Base-by-base conservation (phyloP, 2,329 filamentous ascomycete species). In the Cladophialophora bantiana region DNA sequence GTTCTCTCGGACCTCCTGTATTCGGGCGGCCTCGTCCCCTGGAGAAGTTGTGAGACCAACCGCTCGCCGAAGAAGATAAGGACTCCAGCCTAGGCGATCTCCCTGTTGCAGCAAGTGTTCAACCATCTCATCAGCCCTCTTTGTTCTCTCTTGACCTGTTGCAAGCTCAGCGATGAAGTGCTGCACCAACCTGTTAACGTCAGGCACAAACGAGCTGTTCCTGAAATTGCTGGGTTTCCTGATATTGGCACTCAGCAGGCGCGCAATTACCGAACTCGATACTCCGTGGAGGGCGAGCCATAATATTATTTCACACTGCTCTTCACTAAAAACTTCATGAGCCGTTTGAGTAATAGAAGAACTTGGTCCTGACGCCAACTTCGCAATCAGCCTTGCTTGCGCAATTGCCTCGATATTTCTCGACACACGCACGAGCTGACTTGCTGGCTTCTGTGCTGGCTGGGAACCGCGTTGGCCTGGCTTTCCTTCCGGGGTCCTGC, bases 281-380 rank as follows among this genome's bases (percentile, higher is more conserved):
- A 66, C 32, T 34, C 59, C 56, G 26, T 64, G 67, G 6, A 66
- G 50, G 12, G 67, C 67, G 9, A 68, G 59, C 55, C 60, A 68
- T 18, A 68, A 57, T 13, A 66, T 56, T 31, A 52, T 62, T 35
- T 62, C 55, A 36, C 62, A 40, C 12, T 62, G 57, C 13, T 65
- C 32, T 18, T 52, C 54, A 9, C n/a, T 40, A 9, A 67, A 55
- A 7, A 67, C 40, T 10, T 60, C 34, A 31, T 26, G 60, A 31
- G n/a, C 50, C 18, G 48, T 55, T 18, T 42, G 42, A 26, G 35
- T 45, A 10, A 36, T 45, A 2, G 7, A 4, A n/a, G 18, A 34
- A 13, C 18, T 31, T 18, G 57, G 10, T 9, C 36, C 53, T 13
- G 45, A 50, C 10, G 45, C 34, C 59, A 54, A 38, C 4, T 32